Conservation (phyloP, 208 protist genomes). For the Novymonas esmeraldas region DNA sequence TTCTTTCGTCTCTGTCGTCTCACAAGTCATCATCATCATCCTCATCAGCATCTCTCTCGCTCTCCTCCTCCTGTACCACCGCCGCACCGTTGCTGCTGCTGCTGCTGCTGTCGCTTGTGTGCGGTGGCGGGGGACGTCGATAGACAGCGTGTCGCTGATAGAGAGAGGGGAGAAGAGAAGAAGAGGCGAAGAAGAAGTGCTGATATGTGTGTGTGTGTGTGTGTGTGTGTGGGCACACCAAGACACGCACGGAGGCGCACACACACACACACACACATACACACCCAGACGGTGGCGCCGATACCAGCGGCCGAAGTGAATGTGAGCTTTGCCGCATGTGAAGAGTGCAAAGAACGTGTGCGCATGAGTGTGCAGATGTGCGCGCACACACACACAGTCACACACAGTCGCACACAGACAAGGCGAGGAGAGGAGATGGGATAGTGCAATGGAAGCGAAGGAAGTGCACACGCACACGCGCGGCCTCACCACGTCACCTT, state of each 20-base stretch:
- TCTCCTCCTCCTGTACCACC: too few relatives aligned
- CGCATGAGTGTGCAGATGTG: neutral
- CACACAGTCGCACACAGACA: constrained; percentile 8
- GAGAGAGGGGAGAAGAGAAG: neutral
- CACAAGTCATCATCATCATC: too few relatives aligned
- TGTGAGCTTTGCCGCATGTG: too few relatives aligned
- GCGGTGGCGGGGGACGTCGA: neutral
- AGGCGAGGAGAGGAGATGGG: neutral
- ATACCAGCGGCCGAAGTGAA: too few relatives aligned
- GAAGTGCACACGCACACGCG: neutral
- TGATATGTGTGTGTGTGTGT: neutral
- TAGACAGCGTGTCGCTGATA: neutral
- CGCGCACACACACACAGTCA: neutral
- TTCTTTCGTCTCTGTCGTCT: too few relatives aligned
- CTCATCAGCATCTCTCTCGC: too few relatives aligned
- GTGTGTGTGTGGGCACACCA: neutral
- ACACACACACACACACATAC: neutral
- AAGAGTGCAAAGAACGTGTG: too few relatives aligned
- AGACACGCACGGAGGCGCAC: neutral
- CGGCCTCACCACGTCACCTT: neutral
- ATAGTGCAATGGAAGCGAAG: too few relatives aligned
- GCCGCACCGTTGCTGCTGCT: too few relatives aligned
- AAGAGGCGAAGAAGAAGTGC: constrained; percentile 17
- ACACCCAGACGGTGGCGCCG: neutral
- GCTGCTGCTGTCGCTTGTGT: too few relatives aligned